A percentile compares a stretch with the other conserved stretches of the same genome.
These are phyloP conservation scores for Tricholoma bakamatsutake DNA, from an alignment of 768 basidiomycete genomes.

Conservation along the genomic window DNA sequence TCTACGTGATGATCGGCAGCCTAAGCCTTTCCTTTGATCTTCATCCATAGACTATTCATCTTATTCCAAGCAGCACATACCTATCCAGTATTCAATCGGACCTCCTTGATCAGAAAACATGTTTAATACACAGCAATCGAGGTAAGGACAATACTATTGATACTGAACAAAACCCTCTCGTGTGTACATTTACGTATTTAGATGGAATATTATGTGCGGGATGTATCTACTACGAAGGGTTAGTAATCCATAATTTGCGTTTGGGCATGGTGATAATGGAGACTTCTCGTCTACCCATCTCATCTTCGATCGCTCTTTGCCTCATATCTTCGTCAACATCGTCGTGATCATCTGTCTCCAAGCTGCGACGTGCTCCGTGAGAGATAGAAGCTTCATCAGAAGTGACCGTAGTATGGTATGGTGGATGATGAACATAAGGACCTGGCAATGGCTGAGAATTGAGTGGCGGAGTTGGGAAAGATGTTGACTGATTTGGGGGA, in stretches of 20 bases:
- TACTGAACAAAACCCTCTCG: neutral
- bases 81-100: neutral
- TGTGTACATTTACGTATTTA: neutral
- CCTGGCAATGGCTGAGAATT: conserved; percentile 45
- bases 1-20: neutral
- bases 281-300: conserved; percentile 77
- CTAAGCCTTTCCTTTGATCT: neutral
- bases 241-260: conserved; percentile 68
- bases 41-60: neutral
- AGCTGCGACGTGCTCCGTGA: conserved; percentile 40
- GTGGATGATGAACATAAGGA: conserved; percentile 69
- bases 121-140: conserved; percentile 8
- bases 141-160: conserved; percentile 11
- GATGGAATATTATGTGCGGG: neutral
- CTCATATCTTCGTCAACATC: conserved; percentile 71
- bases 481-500: conserved; percentile 18
- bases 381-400: conserved; percentile 34
- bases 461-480: conserved; percentile 29
- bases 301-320: conserved; percentile 73
- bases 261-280: conserved; percentile 77
- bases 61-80: neutral
- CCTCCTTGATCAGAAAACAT: conserved; percentile 5
- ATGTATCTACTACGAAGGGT: conserved; percentile 42
- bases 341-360: conserved; percentile 55
- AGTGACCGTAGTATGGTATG: conserved; percentile 39